Conservation (phyloP, 1,284 basidiomycete genomes). For the Trametes pubescens region DNA sequence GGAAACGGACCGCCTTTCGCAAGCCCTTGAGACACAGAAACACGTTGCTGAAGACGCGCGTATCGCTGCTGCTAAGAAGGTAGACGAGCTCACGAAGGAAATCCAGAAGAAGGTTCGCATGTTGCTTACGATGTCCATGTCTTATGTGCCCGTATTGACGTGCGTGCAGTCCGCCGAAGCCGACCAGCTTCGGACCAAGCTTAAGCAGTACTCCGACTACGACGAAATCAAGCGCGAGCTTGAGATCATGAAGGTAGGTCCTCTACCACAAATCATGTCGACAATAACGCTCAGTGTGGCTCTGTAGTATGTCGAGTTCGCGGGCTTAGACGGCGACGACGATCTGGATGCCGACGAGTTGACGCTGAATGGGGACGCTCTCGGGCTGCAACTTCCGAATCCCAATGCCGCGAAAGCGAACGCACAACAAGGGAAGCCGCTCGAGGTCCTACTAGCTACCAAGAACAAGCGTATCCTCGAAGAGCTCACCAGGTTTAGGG, state of each 20-base stretch:
- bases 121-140: slow-evolving; percentile 17
- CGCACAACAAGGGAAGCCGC: slow-evolving; percentile 77
- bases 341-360: slow-evolving; percentile 51
- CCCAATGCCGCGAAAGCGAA: slow-evolving; percentile 89
- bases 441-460: slow-evolving; percentile 89
- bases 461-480: slow-evolving; percentile 97
- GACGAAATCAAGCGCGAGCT: slow-evolving; percentile 97
- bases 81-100: slow-evolving; percentile 70
- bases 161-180: slow-evolving; percentile 63
- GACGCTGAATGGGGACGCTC: slow-evolving; percentile 42
- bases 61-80: slow-evolving; percentile 56
- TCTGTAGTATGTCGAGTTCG: slow-evolving; percentile 90
- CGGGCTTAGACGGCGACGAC: slow-evolving; percentile 79
- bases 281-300: background rate
- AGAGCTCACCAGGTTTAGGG: slow-evolving; percentile 84
- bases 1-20: slow-evolving; percentile 76
- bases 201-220: slow-evolving; percentile 85
- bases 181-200: slow-evolving; percentile 68
- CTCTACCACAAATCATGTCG: no score
- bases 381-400: slow-evolving; percentile 77
- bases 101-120: slow-evolving; percentile 59
- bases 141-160: slow-evolving; percentile 10
- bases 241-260: slow-evolving; percentile 92
- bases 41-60: slow-evolving; percentile 60
- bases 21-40: slow-evolving; percentile 77